Evolutionary conservation across 305 asterid genomes (phyloP), one percentile per base, ranked within the genome.

Genomic region (Andrographis paniculata): DNA sequence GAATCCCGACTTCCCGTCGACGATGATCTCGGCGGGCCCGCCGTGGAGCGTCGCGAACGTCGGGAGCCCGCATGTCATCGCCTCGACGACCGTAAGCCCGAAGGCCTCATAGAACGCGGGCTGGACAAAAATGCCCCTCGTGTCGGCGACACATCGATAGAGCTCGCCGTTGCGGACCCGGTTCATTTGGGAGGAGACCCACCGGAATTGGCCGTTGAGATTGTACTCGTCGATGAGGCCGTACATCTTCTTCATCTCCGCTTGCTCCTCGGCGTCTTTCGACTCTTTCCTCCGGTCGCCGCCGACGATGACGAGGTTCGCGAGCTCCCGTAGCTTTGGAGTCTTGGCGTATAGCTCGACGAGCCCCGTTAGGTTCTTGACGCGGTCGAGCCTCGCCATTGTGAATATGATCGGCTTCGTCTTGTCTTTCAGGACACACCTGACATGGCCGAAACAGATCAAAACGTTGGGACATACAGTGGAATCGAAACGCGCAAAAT

Each of bases 181-280:
- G 69, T 75, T 69, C 83, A 75, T 75, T 50, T 75, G 83, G 38
- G 83, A 71, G 31, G 79, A 71, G 51, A 75, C 68, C 83, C 83
- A 75, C 45, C 83, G 56, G 70, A 75, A 68, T 27, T 75, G 84
- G 38, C 84, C 84, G 1, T 72, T 68, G 57, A 76, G 64, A 1
- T 60, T 60, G 64, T 71, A 61, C 17, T 60, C 48, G 37, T 75
- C 74, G 12, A 75, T 75, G 2, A 75, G 69, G 39, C 28, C 53
- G 28, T 76, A 66, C 84, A 76, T 76, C 23, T 72, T 76, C 53
- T 69, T 69, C 75, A 69, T 72, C 60, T 76, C 75, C 14, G 70
- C 77, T 56, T 68, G 80, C 24, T 76, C 80, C 61, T 76, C 84
- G 66, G 66, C 49, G 31, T 76, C 83, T 39, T 72, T 72, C 16